Conservation (phyloP, 805 yeast species). For the Wickerhamiella allomyrinae region DNA sequence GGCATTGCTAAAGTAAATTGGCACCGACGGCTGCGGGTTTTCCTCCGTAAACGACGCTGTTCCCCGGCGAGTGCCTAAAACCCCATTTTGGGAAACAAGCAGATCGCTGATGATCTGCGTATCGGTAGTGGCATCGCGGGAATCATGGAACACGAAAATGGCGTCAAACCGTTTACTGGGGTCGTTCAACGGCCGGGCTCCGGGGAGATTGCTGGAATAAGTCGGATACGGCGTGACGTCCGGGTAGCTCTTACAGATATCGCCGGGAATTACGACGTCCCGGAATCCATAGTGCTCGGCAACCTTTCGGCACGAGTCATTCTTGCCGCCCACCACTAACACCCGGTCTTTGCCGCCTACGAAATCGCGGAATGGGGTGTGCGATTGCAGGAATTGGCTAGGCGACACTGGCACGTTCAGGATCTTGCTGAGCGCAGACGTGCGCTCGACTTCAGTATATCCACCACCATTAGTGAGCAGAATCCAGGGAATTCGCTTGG, state of each 20-base stretch:
- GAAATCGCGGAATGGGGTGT: slow-evolving; percentile 83
- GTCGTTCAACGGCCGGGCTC: slow-evolving; percentile 40
- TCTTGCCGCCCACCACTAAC: slow-evolving; percentile 78
- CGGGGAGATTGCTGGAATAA: slow-evolving; percentile 55
- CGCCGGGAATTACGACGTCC: slow-evolving; percentile 69
- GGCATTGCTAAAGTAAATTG: slow-evolving; percentile 76
- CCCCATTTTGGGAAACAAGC: slow-evolving; percentile 60
- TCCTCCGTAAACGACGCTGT: slow-evolving; percentile 26
- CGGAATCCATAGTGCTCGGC: slow-evolving; percentile 76
- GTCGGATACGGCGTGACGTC: slow-evolving; percentile 74
- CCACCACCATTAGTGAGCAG: slow-evolving; percentile 92
- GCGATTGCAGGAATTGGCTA: slow-evolving; percentile 82
- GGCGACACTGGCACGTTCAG: slow-evolving; percentile 47
- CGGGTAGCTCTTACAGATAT: slow-evolving; percentile 76
- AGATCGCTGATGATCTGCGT: slow-evolving; percentile 79
- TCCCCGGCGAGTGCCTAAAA: slow-evolving; percentile 55
- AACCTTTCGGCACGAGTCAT: slow-evolving; percentile 68
- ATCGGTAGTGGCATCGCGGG: slow-evolving; percentile 71
- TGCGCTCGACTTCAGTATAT: slow-evolving; percentile 59
- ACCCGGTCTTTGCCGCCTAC: slow-evolving; percentile 56
- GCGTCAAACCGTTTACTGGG: slow-evolving; percentile 58
- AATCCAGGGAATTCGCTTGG: slow-evolving; percentile 67
- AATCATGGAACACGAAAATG: slow-evolving; percentile 78
- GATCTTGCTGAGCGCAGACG: slow-evolving; percentile 51
- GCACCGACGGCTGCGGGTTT: slow-evolving; percentile 64